Percentiles rank a stretch among this genome's conserved stretches.
These are phyloP conservation scores for Ampelomyces quisqualis DNA, from an alignment of 2,329 filamentous ascomycete species.

Conservation along the genomic window DNA sequence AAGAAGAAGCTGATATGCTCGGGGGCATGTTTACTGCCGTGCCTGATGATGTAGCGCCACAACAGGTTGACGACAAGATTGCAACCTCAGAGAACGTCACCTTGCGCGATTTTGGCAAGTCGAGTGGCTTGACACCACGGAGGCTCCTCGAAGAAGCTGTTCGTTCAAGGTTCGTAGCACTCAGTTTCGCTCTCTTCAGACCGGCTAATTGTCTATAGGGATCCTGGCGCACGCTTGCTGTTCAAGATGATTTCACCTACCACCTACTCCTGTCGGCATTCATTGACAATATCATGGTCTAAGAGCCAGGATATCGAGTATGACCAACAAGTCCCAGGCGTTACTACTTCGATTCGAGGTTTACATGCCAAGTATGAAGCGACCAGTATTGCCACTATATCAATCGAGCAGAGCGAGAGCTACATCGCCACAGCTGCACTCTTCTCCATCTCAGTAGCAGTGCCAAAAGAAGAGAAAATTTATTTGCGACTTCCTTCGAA, in stretches of 20 bases:
- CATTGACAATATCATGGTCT: constrained; percentile 74
- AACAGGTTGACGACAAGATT: constrained; percentile 14
- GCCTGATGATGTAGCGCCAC: constrained; percentile 47
- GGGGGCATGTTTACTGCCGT: constrained; percentile 59
- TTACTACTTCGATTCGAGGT: constrained; percentile 50
- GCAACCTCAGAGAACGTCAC: constrained; percentile 55
- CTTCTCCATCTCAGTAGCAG: constrained; percentile 77
- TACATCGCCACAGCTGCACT: constrained; percentile 80
- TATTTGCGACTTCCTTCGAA: constrained; percentile 72
- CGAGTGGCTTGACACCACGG: constrained; percentile 72
- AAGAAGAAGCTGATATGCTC: constrained; percentile 59
- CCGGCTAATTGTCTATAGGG: constrained; percentile 51
- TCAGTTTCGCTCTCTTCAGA: neutral
- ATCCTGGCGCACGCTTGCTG: constrained; percentile 65
- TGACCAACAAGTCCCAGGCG: constrained; percentile 44
- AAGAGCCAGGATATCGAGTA: constrained; percentile 64
- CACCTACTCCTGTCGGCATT: constrained; percentile 73
- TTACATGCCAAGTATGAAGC: constrained; percentile 67
- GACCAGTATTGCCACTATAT: constrained; percentile 70
- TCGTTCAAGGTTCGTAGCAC: constrained; percentile 65
- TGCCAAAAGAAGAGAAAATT: constrained; percentile 81
- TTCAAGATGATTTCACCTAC: constrained; percentile 72
- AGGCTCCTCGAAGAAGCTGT: constrained; percentile 85
- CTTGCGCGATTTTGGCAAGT: constrained; percentile 82
- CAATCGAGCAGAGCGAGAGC: constrained; percentile 78